A percentile compares a stretch with the other conserved stretches of the same genome.
Conservation (phyloP, 2,329 filamentous ascomycete species). For the Penicillium sumatraense region DNA sequence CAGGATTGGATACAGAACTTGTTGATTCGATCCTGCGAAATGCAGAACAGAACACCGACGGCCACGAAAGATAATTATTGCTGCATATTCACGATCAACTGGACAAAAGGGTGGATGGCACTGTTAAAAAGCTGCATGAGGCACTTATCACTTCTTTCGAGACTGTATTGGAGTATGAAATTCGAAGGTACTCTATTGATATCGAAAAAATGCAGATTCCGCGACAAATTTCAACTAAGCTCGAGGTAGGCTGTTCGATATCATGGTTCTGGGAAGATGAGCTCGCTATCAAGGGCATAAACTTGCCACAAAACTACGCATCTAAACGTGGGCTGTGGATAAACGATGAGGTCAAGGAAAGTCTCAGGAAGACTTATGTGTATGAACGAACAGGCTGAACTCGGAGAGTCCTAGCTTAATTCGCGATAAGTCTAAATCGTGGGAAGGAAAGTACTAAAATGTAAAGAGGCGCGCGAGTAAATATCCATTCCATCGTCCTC, state of each 20-base stretch:
- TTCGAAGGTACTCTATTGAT: background rate
- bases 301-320: background rate
- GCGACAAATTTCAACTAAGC: background rate
- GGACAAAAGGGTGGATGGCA: too few relatives aligned
- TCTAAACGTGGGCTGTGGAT: background rate
- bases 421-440: too few relatives aligned
- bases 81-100: too few relatives aligned
- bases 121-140: too few relatives aligned
- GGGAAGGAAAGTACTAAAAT: too few relatives aligned
- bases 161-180: background rate
- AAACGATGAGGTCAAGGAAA: background rate
- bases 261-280: background rate
- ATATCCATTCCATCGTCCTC: too few relatives aligned
- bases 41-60: too few relatives aligned
- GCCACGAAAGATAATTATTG: too few relatives aligned
- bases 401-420: constrained; percentile 39
- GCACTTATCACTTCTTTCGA: background rate
- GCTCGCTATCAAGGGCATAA: background rate
- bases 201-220: background rate
- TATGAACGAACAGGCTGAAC: constrained; percentile 71
- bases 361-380: background rate
- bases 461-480: too few relatives aligned
- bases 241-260: background rate
- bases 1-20: too few relatives aligned
- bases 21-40: too few relatives aligned